Base-by-base conservation (phyloP, 352 stramenopile genomes). In the Plasmopara muralis region DNA sequence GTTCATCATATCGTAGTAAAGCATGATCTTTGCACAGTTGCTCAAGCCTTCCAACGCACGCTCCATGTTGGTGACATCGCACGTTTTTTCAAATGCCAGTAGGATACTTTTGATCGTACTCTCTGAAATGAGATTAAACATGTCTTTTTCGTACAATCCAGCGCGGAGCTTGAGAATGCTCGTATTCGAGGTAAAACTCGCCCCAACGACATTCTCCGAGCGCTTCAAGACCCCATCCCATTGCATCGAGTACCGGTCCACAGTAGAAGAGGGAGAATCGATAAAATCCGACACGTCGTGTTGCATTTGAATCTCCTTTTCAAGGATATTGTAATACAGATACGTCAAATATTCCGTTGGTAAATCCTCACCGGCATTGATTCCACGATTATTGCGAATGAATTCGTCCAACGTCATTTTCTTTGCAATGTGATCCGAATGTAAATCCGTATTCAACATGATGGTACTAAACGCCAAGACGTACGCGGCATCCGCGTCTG, bases 371-470 rank as follows among this genome's bases (percentile, higher is more conserved):
- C 80, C 84, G 1, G 61, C 81, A 42, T 92, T 95, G 39, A 94
- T 94, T 9, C 84, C 84, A 4, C 82, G 78, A 53, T 95, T 95
- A 50, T 95, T 95, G 43, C 82, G 74, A 20, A 95, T 38, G 59
- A 95, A 95, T 62, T 93, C 84, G 37, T 95, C 82, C 7, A 89
- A 35, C 0, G 70, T 92, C 84, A 95, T 95, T 46, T 95, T 95
- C 63, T 92, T 92, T 5, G 74, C 65, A 37, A 95, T 91, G 38
- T 93, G 78, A 29, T 92, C 79, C 51, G 75, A 98, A 68, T 99
- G 97, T 54, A 99, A 62, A 57, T 99, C 97, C n/a, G 95, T 99
- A 70, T 99, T 99, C 18, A 99, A 76, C 95, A 99, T 98, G 47
- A 99, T 99, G 56, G 98, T 97, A 40, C 95, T 96, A 77, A 98